Conservation (phyloP, 2,329 filamentous ascomycete species). For the Pestalotiopsis sp. region DNA sequence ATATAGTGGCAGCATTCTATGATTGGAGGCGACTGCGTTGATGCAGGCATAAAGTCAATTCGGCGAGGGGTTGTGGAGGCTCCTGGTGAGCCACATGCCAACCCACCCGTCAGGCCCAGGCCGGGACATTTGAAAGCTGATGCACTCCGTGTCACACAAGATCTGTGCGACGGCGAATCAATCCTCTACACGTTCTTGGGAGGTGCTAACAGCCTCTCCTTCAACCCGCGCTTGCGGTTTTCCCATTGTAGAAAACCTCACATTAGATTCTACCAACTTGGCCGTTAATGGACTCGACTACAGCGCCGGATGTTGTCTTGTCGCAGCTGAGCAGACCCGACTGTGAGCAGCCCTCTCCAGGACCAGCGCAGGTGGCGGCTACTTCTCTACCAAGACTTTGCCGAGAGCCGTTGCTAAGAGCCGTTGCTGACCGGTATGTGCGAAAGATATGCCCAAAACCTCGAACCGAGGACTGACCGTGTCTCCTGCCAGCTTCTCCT, state of each 20-base stretch:
- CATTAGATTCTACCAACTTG: not conserved
- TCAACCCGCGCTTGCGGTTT: not conserved
- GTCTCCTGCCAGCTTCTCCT: not conserved
- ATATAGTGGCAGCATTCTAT: not conserved
- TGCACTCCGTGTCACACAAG: not conserved
- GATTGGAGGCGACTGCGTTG: not conserved
- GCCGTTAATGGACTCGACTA: not conserved
- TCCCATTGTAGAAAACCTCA: not conserved
- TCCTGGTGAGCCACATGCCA: not conserved
- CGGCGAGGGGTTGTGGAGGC: not conserved
- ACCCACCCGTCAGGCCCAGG: not conserved
- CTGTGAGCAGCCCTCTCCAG: not conserved
- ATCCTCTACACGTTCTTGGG: not conserved
- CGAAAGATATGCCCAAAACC: not conserved
- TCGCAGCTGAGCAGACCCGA: not conserved
- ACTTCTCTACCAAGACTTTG: not conserved
- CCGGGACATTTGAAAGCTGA: not conserved
- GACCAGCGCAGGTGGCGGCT: not conserved
- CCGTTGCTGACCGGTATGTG: not conserved
- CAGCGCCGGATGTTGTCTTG: not conserved
- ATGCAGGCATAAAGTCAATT: not conserved
- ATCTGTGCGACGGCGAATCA: slow-evolving; percentile 7
- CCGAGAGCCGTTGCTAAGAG: not conserved
- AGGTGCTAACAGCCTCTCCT: not conserved
- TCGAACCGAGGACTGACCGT: not conserved